A percentile compares a stretch with the other conserved stretches of the same genome.
phyloP scores from a whole-genome alignment of 257 asterid genomes.

The Anisodus acutangulus region DNA sequence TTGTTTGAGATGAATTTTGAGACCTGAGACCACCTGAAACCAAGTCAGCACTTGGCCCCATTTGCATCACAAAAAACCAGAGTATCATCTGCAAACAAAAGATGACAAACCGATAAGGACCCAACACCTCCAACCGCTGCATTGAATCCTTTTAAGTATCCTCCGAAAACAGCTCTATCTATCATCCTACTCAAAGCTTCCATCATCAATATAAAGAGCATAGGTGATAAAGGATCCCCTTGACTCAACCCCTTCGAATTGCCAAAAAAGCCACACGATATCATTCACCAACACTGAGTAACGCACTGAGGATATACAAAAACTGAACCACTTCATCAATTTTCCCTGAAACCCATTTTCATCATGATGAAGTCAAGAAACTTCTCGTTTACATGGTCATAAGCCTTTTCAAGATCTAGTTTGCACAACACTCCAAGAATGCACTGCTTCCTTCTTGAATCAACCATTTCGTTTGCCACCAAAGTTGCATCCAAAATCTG shows the following conservation, averaged over 20 bases:
- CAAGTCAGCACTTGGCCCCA: neutral
- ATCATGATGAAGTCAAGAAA: no score
- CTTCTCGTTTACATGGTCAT: neutral
- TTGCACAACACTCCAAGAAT: neutral
- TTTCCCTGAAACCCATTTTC: neutral
- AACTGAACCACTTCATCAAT: neutral
- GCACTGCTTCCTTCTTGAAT: neutral
- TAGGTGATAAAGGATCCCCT: neutral
- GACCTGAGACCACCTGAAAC: no score
- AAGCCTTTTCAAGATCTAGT: neutral
- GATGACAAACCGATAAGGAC: neutral
- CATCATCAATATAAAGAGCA: neutral
- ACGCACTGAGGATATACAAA: neutral
- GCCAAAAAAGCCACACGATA: neutral
- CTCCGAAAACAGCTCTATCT: neutral
- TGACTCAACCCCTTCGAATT: neutral
- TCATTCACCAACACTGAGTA: neutral
- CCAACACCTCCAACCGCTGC: neutral
- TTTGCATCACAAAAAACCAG: neutral
- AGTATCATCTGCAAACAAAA: neutral
- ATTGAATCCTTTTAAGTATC: neutral
- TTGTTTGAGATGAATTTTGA: no score
- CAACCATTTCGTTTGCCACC: neutral
- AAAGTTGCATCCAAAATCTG: slow-evolving; percentile 7
- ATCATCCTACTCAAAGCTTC: neutral